Evolutionary conservation across 192 early-diverging fungal genomes (phyloP), one percentile per base, ranked within the genome.

Genomic region (Coemansia sp.): DNA sequence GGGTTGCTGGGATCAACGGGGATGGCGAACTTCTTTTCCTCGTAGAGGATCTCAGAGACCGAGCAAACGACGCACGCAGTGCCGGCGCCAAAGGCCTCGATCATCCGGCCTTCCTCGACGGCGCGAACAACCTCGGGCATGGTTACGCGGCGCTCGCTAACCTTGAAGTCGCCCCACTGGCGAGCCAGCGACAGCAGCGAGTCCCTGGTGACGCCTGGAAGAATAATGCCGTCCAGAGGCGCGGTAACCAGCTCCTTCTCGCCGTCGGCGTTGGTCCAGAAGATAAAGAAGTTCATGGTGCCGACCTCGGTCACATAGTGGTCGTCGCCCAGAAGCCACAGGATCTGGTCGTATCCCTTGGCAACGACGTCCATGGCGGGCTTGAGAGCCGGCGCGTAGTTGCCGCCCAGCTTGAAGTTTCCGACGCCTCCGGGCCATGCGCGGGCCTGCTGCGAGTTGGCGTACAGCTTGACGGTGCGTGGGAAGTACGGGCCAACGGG

Each of bases 361-460:
- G 86, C 83, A 62, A 88, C 89, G 39, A 93, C 95, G 62, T 94
- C 87, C 62, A 93, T 81, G 58, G 95, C 92, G 16, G 96, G 89
- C 32, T 79, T 74, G 36, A 87, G 53, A 6, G 69, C 68, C 11
- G 78, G 82, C 48, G 78, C 82, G 60, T 83, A 83, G 74, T 83
- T 83, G 57, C 74, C 91, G 55, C 96, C 96, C 67, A 97, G 74
- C 86, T 98, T 98, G 60, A 86, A 87, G 72, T 90, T 90, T 60
- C 96, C 96, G 13, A 94, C 94, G 48, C 96, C 96, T 13, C 95
- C 92, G 16, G 95, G 96, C 94, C 94, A 97, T 18, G 96, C 96
- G 49, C 96, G 87, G 24, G 90, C 90, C 67, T 90, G 91, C 46
- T 92, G 80, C 36, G 85, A 81, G 48, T 93, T 93, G 1, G 95